Evolutionary conservation across 2,329 filamentous ascomycete genomes (phyloP).

Genomic region (Neocatenulostroma microsporum): DNA sequence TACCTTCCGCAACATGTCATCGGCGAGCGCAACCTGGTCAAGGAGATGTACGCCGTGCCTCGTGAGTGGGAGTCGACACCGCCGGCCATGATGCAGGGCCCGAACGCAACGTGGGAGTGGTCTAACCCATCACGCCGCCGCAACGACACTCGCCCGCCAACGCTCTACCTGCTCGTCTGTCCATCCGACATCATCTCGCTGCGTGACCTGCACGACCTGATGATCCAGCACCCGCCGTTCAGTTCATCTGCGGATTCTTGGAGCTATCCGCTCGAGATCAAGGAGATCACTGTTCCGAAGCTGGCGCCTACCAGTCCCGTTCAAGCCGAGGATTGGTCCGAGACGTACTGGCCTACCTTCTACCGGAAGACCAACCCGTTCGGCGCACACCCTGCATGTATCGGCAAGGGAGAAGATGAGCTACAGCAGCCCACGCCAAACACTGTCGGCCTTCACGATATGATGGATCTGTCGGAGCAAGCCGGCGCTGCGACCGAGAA

Average conservation of each 20-base stretch:
- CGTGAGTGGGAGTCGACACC: constrained; percentile 26
- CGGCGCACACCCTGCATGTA: constrained; percentile 70
- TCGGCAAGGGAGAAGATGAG: constrained; percentile 61
- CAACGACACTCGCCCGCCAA: constrained; percentile 33
- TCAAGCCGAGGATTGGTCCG: constrained; percentile 66
- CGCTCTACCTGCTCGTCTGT: constrained; percentile 46
- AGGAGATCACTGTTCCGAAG: constrained; percentile 60
- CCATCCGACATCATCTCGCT: constrained; percentile 45
- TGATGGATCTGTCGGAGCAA: constrained; percentile 58
- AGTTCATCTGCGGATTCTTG: constrained; percentile 29
- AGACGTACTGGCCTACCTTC: constrained; percentile 73
- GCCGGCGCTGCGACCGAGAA: constrained; percentile 54
- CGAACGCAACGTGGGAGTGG: constrained; percentile 40
- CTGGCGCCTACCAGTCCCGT: constrained; percentile 66
- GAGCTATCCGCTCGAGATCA: constrained; percentile 46
- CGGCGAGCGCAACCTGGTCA: constrained; percentile 25
- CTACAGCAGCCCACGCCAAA: constrained; percentile 40
- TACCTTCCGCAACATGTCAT: constrained; percentile 29
- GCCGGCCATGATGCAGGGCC: constrained; percentile 23
- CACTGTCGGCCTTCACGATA: constrained; percentile 46
- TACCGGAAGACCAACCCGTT: constrained; percentile 85
- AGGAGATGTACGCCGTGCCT: constrained; percentile 27
- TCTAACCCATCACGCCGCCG: constrained; percentile 48
- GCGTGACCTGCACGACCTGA: constrained; percentile 43
- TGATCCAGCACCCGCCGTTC: constrained; percentile 34